Conservation (phyloP, 805 yeast species). For the Nakazawaea wickerhamii region DNA sequence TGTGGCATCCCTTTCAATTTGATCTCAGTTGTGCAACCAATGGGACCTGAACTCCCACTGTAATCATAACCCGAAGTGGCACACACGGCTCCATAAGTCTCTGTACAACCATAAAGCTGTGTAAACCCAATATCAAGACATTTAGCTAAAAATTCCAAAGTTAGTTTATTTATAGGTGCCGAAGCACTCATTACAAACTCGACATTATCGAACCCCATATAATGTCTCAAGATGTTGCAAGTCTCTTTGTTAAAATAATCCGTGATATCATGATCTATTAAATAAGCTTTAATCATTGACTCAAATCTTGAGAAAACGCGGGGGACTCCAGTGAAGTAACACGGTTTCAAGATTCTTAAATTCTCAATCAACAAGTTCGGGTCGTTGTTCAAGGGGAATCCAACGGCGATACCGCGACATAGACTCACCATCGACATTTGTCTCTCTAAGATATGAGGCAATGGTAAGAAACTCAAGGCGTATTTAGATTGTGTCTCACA, state of each 20-base stretch:
- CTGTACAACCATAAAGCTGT: conserved; percentile 64
- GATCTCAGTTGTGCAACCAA: conserved; percentile 50
- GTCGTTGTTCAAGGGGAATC: conserved; percentile 48
- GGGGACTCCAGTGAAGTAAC: conserved; percentile 55
- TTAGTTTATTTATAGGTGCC: conserved; percentile 63
- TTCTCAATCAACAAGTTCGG: conserved; percentile 59
- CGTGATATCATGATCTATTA: conserved; percentile 17
- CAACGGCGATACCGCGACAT: conserved; percentile 24
- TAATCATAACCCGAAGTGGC: conserved; percentile 36
- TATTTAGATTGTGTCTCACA: conserved; percentile 4
- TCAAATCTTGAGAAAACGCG: conserved; percentile 61
- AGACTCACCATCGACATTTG: conserved; percentile 15
- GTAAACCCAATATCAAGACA: conserved; percentile 39
- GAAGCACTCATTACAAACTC: conserved; percentile 47
- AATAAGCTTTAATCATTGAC: conserved; percentile 48
- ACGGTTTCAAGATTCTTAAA: conserved; percentile 48
- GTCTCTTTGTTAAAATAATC: conserved; percentile 13
- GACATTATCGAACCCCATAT: conserved; percentile 40
- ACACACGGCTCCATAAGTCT: conserved; percentile 48
- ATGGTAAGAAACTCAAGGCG: conserved; percentile 15
- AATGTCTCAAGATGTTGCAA: conserved; percentile 31
- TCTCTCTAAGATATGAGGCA: conserved; percentile 17
- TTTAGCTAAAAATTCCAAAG: conserved; percentile 54
- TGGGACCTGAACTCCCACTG: conserved; percentile 55
- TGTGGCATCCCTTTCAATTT: conserved; percentile 60